Evolutionary conservation across 306 rosid species (phyloP).

Genomic region (Begonia masoniana): DNA sequence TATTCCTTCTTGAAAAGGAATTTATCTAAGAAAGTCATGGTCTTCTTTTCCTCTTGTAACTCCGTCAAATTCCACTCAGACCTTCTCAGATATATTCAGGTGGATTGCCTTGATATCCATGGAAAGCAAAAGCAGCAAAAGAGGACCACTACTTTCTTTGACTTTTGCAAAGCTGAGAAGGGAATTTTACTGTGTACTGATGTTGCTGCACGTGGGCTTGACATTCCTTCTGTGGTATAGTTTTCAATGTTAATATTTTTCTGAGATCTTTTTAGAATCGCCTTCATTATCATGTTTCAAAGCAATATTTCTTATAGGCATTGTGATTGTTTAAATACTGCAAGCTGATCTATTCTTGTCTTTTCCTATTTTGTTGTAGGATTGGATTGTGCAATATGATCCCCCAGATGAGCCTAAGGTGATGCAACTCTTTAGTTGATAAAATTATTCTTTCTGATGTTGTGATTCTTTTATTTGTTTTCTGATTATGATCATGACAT

Average conservation of each 20-base stretch:
- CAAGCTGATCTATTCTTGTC: background rate
- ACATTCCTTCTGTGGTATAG: constrained; percentile 75
- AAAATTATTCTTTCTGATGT: background rate
- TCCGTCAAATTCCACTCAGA: constrained; percentile 87
- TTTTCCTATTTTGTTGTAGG: constrained; percentile 36
- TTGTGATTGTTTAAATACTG: background rate
- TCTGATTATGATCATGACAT: constrained; percentile 4
- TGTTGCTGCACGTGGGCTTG: constrained; percentile 97
- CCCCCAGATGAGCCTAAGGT: constrained; percentile 99
- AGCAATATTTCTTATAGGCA: background rate
- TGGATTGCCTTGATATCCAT: constrained; percentile 73
- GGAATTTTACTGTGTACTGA: constrained; percentile 95
- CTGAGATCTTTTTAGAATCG: background rate
- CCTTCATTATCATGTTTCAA: background rate
- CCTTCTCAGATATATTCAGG: constrained; percentile 52
- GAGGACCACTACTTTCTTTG: constrained; percentile 64
- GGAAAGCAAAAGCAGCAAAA: constrained; percentile 92
- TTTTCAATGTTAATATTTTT: constrained; percentile 1
- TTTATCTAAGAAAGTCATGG: constrained; percentile 79
- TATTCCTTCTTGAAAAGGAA: constrained; percentile 71
- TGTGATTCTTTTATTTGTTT: background rate
- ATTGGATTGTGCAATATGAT: constrained; percentile 98
- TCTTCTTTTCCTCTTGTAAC: constrained; percentile 92
- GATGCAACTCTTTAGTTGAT: background rate
- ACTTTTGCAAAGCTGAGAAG: constrained; percentile 69